A percentile compares a stretch with the other conserved stretches of the same genome.
Evolutionary conservation across 345 rosid genomes (phyloP).

Genomic region (Tarenaya hassleriana): DNA sequence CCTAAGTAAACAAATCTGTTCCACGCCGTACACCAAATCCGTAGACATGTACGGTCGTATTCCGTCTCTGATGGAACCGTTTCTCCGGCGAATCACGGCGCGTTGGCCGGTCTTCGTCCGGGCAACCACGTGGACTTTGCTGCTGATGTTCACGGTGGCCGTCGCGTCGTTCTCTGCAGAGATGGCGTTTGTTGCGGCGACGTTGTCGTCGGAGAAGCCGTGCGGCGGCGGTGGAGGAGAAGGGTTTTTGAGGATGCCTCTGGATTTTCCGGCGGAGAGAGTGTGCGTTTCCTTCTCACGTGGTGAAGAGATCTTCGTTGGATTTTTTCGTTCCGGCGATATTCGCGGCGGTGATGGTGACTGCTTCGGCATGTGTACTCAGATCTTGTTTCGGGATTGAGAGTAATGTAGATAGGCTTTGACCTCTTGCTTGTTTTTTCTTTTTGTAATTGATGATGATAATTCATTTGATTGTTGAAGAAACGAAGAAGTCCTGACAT

Average conservation of each 20-base stretch:
- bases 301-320: constrained; percentile 12
- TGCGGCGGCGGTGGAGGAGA: constrained; percentile 21
- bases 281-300: constrained; percentile 18
- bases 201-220: constrained; percentile 14
- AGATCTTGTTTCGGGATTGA: constrained; percentile 14
- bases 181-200: constrained; percentile 16
- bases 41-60: neutral
- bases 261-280: constrained; percentile 17
- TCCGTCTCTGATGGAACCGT: constrained; percentile 5
- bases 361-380: constrained; percentile 16
- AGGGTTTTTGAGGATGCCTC: constrained; percentile 20
- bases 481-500: no score
- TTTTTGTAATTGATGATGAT: no score
- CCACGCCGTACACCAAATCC: no score
- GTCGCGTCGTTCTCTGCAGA: constrained; percentile 19
- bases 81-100: neutral
- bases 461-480: no score
- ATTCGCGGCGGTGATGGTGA: constrained; percentile 16
- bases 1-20: no score
- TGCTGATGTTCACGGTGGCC: constrained; percentile 20
- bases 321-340: constrained; percentile 16
- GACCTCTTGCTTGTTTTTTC: no score
- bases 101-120: constrained; percentile 12
- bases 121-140: constrained; percentile 17
- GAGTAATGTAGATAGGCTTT: no score